Evolutionary conservation across 78 protist genomes (phyloP).

Genomic region (Dictyostelium capitatum): DNA sequence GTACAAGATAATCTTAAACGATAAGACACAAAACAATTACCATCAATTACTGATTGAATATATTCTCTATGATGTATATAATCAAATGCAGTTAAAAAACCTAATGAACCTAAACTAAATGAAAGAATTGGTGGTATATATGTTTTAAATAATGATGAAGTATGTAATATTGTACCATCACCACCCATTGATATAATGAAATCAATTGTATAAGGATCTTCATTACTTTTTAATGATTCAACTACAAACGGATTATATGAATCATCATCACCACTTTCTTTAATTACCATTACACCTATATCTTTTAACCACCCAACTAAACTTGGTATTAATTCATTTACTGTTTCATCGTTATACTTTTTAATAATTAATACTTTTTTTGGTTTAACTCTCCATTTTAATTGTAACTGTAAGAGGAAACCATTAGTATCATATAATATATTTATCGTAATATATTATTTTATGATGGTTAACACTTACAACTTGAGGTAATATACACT

Average conservation of each 20-base stretch:
- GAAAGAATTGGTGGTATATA: constrained; percentile 91
- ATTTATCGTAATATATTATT: too few species aligned
- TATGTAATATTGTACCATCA: constrained; percentile 95
- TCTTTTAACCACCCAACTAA: constrained; percentile 26
- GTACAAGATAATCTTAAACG: constrained; percentile 75
- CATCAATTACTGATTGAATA: constrained; percentile 67
- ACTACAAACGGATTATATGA: background rate
- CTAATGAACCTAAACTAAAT: constrained; percentile 90
- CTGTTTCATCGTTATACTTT: constrained; percentile 52
- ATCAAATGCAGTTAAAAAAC: constrained; percentile 92
- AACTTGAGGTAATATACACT: constrained; percentile 76
- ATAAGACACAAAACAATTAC: constrained; percentile 76
- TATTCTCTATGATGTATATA: constrained; percentile 61
- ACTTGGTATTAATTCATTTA: constrained; percentile 10
- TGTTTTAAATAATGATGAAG: constrained; percentile 80
- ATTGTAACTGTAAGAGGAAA: constrained; percentile 61
- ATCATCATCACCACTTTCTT: constrained; percentile 21
- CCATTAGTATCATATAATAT: too few species aligned
- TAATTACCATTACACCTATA: background rate
- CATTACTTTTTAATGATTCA: background rate
- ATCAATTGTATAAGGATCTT: constrained; percentile 84
- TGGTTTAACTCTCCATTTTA: constrained; percentile 71
- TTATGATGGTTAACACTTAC: background rate
- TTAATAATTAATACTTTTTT: constrained; percentile 70
- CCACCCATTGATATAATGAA: constrained; percentile 95